phyloP scores from a whole-genome alignment of 2,329 filamentous ascomycete genomes.

The Diaporthe sp. region DNA sequence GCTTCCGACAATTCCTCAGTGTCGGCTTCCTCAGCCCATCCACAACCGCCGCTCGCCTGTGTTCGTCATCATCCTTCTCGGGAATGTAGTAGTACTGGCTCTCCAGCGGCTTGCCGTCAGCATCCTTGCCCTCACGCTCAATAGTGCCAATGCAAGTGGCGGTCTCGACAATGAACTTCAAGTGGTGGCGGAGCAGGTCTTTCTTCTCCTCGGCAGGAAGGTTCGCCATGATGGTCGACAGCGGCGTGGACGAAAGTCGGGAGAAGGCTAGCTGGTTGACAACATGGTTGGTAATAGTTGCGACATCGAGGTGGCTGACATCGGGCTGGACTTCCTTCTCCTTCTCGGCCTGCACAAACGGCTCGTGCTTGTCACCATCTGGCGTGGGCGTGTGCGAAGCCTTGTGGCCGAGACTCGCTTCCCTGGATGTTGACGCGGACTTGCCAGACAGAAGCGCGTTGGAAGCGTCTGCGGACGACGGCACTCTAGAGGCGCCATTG shows the following conservation, averaged over 20 bases:
- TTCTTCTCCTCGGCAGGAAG: constrained; percentile 77
- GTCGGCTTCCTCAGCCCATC: constrained; percentile 90
- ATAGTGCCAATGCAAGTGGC: constrained; percentile 90
- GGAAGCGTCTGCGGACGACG: constrained; percentile 44
- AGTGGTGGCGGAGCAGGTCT: constrained; percentile 71
- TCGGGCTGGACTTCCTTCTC: constrained; percentile 54
- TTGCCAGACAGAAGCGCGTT: constrained; percentile 48
- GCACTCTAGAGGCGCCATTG: constrained; percentile 40
- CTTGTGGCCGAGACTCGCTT: constrained; percentile 18
- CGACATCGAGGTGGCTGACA: constrained; percentile 53
- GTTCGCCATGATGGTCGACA: constrained; percentile 90
- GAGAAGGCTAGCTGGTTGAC: constrained; percentile 97
- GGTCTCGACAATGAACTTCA: constrained; percentile 79
- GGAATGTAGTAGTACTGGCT: constrained; percentile 98
- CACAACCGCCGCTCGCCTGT: constrained; percentile 84
- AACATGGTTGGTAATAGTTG: constrained; percentile 82
- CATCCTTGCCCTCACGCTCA: constrained; percentile 91
- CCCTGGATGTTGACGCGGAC: constrained; percentile 43
- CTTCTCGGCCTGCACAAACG: constrained; percentile 46
- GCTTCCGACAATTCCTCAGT: constrained; percentile 89
- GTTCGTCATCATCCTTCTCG: constrained; percentile 84
- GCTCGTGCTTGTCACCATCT: background rate
- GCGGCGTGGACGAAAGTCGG: constrained; percentile 88
- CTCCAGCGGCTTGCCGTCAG: constrained; percentile 91
- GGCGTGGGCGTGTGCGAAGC: constrained; percentile 39